Evolutionary conservation across 352 stramenopile genomes (phyloP), one percentile per base, ranked within the genome.

Genomic region (Blastocystis sp.): DNA sequence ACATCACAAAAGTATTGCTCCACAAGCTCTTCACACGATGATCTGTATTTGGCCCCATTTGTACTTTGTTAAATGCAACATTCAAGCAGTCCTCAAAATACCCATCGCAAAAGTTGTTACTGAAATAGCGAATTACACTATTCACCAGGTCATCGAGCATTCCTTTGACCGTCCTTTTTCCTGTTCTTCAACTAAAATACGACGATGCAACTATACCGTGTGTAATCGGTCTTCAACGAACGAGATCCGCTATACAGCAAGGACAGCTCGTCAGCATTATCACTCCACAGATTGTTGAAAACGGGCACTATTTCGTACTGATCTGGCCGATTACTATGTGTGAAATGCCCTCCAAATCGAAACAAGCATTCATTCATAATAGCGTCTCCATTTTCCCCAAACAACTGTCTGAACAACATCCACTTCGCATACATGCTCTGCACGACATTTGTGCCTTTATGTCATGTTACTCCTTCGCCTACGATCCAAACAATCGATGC

Each of bases 401-500:
- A 89, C 23, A 97, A 87, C 89, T 97, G 94, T 43, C 93, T 84
- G 70, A 97, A 93, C 41, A 98, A 80, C 54, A 95, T 94, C 9
- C 93, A 93, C 13, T 94, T 92, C 23, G 93, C 95, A 87, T 98
- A 97, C 26, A 98, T 92, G 82, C 94, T 97, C 92, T 98, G 92
- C 11, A 98, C 95, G 47, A 98, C 95, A 90, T 98, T 98, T 11
- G 96, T 98, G 43, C 68, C 68, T 77, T 20, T 26, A 41, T 26
- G 59, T 15, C 11, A 77, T 26, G 11, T 56, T 20, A 62, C 20
- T 3, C 1, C 3, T 15, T 15, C 11, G 18, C 1, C 43, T 77
- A 77, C 96, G 93, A 92, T 98, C 96, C 23, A 98, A 92, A 87
- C 96, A 98, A 92, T 98, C 96, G 95, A 98, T 98, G 92, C 96